phyloP scores from a whole-genome alignment of 441 rosid species.

The Populus hybrid region DNA sequence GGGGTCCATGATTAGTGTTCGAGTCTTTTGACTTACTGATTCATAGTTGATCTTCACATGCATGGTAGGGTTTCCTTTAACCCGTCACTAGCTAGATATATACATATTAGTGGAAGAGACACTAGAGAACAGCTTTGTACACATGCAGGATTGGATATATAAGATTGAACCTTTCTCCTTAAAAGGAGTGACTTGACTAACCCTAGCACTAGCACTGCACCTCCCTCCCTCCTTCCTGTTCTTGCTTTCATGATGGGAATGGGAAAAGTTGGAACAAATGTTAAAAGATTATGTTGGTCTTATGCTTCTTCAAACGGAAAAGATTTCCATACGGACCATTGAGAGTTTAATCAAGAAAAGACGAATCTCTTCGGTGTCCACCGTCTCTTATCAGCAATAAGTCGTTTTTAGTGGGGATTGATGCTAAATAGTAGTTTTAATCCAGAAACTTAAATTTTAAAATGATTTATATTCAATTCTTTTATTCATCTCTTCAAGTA shows the following conservation, averaged over 20 bases:
- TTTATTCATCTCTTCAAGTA: too few relatives aligned
- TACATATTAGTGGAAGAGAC: background rate
- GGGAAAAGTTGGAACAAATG: conserved; percentile 25
- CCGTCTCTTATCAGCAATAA: too few relatives aligned
- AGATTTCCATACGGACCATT: conserved; percentile 33
- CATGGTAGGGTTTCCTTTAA: background rate
- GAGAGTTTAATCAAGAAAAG: conserved; percentile 37
- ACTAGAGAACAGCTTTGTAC: background rate
- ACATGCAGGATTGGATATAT: conserved; percentile 1
- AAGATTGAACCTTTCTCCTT: conserved; percentile 22
- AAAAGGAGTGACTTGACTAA: conserved; percentile 51
- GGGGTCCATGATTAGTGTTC: conserved; percentile 13
- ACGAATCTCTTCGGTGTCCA: too few relatives aligned
- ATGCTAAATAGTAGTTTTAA: too few relatives aligned
- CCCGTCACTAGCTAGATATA: background rate
- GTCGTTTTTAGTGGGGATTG: too few relatives aligned
- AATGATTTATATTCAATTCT: too few relatives aligned
- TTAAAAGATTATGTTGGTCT: conserved; percentile 7
- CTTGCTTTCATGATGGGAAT: conserved; percentile 16
- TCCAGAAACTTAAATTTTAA: too few relatives aligned
- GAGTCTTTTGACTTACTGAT: conserved; percentile 4
- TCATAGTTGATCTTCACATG: conserved; percentile 1
- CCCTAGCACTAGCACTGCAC: conserved; percentile 10
- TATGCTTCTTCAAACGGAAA: conserved; percentile 19
- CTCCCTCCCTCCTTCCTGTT: background rate